Percentiles rank a stretch among this genome's conserved stretches.
Conservation (phyloP, 345 rosid species). For the Citrus trifoliata region DNA sequence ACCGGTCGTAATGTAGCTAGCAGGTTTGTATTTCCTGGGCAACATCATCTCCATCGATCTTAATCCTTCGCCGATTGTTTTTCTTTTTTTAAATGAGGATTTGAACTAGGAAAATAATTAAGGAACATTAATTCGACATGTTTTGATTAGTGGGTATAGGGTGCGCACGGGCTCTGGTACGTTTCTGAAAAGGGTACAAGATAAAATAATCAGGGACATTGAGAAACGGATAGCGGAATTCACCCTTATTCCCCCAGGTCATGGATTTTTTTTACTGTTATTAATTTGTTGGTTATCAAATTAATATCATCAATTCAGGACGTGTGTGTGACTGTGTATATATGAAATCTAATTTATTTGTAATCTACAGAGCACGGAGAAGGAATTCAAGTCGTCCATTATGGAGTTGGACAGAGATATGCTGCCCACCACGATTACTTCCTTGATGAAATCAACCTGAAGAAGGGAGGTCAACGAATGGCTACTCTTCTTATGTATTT, state of each 20-base stretch:
- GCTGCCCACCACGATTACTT: conserved; percentile 90
- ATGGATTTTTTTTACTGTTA: not conserved
- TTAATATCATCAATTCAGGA: not conserved
- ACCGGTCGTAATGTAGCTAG: conserved; percentile 89
- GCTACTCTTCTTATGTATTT: conserved; percentile 94
- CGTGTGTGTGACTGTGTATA: not conserved
- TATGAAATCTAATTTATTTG: not conserved
- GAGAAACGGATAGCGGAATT: conserved; percentile 92
- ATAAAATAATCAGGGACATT: conserved; percentile 52
- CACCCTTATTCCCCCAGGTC: conserved; percentile 77
- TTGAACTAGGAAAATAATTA: not conserved
- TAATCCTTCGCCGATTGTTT: not conserved
- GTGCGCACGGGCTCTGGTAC: conserved; percentile 3
- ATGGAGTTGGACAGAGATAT: conserved; percentile 86
- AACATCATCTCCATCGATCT: not conserved
- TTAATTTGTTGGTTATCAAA: not conserved
- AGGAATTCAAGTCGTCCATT: conserved; percentile 85
- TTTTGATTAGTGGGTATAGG: no score
- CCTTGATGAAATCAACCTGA: conserved; percentile 81
- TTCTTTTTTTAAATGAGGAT: no score
- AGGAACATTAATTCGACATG: not conserved
- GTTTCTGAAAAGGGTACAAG: conserved; percentile 73
- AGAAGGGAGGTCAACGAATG: conserved; percentile 86
- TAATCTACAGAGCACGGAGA: conserved; percentile 78
- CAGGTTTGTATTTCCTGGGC: conserved; percentile 44